Evolutionary conservation across 108 stramenopile species (phyloP).

Genomic region (Nannochloropsis granulata): DNA sequence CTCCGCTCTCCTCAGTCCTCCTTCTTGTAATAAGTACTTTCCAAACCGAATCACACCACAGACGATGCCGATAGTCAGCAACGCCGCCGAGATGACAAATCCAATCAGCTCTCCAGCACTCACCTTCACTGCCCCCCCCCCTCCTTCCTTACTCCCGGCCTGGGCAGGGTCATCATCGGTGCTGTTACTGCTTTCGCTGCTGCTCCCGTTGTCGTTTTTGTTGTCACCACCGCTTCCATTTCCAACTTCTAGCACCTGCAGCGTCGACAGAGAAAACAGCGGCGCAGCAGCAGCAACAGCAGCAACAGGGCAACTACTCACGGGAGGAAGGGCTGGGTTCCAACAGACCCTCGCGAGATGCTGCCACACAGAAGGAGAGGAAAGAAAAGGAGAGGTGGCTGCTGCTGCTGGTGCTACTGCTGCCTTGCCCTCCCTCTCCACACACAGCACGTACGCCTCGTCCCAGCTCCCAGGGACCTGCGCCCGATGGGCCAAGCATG

Average conservation of each 20-base stretch:
- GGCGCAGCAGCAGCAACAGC: no score
- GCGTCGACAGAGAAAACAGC: no score
- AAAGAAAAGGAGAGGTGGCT: no score
- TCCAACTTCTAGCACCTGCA: no score
- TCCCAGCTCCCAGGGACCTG: background rate
- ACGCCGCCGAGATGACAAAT: background rate
- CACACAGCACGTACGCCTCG: background rate
- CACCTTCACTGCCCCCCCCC: background rate
- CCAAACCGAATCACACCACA: background rate
- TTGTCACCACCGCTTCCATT: no score
- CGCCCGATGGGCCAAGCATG: background rate
- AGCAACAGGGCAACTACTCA: background rate
- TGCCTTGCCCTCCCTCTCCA: background rate
- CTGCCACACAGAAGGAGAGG: background rate
- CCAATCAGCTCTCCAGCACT: background rate
- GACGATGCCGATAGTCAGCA: background rate
- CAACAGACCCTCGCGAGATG: background rate
- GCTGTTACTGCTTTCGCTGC: background rate
- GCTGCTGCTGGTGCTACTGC: no score
- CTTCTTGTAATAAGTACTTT: background rate
- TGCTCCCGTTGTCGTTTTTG: no score
- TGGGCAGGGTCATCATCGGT: background rate
- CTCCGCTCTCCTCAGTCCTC: background rate
- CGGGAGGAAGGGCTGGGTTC: background rate
- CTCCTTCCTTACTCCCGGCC: background rate